Percentiles rank a stretch among this genome's conserved stretches.
Conservation (phyloP, 257 asterid species). For the Anisodus acutangulus region DNA sequence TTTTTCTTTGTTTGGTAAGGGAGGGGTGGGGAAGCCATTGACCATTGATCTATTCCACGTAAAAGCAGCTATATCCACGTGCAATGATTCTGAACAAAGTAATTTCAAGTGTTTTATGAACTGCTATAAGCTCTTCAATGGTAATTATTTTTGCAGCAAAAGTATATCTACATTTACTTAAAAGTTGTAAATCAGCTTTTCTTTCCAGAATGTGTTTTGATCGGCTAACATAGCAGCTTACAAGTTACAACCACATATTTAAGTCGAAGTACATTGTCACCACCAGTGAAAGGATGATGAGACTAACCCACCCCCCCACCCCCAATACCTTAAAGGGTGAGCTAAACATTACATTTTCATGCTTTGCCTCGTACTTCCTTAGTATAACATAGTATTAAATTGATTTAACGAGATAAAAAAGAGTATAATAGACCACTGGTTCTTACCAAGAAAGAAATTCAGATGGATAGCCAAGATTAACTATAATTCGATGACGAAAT, state of each 20-base stretch:
- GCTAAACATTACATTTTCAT: neutral
- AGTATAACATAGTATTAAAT: neutral
- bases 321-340: no score
- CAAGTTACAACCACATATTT: no score
- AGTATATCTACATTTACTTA: neutral
- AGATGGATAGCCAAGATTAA: constrained; percentile 1
- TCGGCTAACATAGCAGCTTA: neutral
- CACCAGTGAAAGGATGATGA: no score
- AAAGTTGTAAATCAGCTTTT: neutral
- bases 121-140: no score
- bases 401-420: neutral
- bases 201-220: neutral
- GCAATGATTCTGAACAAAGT: neutral
- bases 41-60: neutral
- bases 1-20: neutral
- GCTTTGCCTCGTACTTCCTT: neutral
- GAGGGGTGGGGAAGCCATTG: neutral
- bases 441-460: neutral
- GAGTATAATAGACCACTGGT: no score
- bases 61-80: neutral
- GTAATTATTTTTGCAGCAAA: neutral
- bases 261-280: neutral
- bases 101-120: no score
- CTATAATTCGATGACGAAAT: neutral
- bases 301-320: no score